Conservation (phyloP, 2,329 filamentous ascomycete genomes). For the Aspergillus spinulosporus region DNA sequence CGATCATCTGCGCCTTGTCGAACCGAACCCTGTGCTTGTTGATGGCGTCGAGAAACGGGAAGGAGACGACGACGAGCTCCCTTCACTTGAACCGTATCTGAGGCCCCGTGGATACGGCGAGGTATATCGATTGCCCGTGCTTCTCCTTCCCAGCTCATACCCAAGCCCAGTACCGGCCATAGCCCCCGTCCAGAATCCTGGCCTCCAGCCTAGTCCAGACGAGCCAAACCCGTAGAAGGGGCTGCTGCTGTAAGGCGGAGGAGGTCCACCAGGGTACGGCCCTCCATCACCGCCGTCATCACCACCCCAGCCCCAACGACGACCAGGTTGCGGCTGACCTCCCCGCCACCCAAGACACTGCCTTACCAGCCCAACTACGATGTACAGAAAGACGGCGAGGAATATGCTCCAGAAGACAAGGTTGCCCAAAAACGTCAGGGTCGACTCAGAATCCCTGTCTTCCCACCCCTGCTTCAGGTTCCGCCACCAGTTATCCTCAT, state of each 20-base stretch:
- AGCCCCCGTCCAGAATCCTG: constrained; percentile 51
- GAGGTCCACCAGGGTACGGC: constrained; percentile 24
- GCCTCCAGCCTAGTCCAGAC: constrained; percentile 40
- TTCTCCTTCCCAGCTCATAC: constrained; percentile 42
- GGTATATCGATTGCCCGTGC: constrained; percentile 11
- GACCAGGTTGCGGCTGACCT: constrained; percentile 34
- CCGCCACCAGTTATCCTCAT: constrained; percentile 6
- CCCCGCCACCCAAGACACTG: constrained; percentile 27
- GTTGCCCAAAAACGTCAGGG: constrained; percentile 22
- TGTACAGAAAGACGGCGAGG: constrained; percentile 29
- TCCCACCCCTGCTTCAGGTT: background rate
- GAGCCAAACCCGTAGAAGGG: constrained; percentile 2
- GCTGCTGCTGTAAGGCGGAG: constrained; percentile 10
- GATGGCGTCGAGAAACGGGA: constrained; percentile 35
- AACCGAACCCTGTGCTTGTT: constrained; percentile 48
- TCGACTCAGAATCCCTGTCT: constrained; percentile 3
- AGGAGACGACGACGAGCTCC: constrained; percentile 32
- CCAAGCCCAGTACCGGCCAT: constrained; percentile 45
- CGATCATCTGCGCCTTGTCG: constrained; percentile 42
- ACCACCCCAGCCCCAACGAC: constrained; percentile 35
- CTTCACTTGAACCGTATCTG: constrained; percentile 33
- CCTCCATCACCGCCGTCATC: constrained; percentile 30
- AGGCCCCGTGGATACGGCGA: constrained; percentile 22
- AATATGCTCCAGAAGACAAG: constrained; percentile 40
- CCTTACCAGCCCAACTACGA: constrained; percentile 29